phyloP scores from a whole-genome alignment of 1,139 yeast genomes.

The Pichia inconspicua region DNA sequence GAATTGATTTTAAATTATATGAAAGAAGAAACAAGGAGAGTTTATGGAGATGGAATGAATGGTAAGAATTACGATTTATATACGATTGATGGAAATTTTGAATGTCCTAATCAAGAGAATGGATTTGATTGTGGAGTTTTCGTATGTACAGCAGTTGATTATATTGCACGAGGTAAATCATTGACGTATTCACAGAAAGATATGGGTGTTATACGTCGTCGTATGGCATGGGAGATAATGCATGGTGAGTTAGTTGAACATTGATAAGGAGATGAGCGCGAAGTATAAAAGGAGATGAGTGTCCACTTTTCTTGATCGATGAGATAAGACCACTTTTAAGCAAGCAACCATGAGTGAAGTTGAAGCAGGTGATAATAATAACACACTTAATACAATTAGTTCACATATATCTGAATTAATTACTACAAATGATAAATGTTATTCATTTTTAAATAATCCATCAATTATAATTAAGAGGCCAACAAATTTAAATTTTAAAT shows the following conservation, averaged over 20 bases:
- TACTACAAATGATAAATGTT: conserved; percentile 31
- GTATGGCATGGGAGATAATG: conserved; percentile 54
- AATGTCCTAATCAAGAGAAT: conserved; percentile 79
- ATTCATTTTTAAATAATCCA: conserved; percentile 40
- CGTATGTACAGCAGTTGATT: conserved; percentile 71
- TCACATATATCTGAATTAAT: neutral
- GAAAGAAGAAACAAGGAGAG: conserved; percentile 45
- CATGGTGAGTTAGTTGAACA: conserved; percentile 4
- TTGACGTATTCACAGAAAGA: conserved; percentile 60
- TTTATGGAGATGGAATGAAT: conserved; percentile 28
- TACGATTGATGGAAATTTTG: conserved; percentile 30
- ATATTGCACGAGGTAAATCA: conserved; percentile 40
- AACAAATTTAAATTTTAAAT: conserved; percentile 75
- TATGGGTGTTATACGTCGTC: conserved; percentile 58
- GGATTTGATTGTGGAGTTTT: conserved; percentile 96
- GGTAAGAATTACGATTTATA: conserved; percentile 33
- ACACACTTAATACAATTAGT: no score
- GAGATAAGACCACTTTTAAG: no score
- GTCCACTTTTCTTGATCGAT: no score
- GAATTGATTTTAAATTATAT: conserved; percentile 51
- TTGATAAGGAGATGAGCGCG: no score
- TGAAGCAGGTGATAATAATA: no score
- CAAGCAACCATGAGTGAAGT: no score
- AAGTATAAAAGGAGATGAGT: no score
- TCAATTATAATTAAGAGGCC: conserved; percentile 80